A percentile compares a stretch with the other conserved stretches of the same genome.
Evolutionary conservation across 305 asterid species (phyloP).

Genomic region (Solanum hybrid): DNA sequence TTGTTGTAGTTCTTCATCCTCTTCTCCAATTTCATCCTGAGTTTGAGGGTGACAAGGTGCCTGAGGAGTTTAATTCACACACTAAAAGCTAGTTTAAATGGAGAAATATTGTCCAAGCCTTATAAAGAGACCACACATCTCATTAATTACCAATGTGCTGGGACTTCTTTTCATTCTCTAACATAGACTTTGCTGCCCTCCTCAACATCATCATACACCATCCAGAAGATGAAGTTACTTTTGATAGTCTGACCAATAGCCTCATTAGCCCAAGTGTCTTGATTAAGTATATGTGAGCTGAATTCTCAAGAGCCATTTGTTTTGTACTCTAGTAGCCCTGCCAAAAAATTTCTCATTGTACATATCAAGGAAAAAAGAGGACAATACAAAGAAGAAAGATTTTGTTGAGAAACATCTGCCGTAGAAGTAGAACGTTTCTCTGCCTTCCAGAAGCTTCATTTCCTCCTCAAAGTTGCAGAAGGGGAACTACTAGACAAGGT

Average conservation of each 20-base stretch:
- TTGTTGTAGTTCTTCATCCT: conserved; percentile 56
- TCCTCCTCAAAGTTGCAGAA: conserved; percentile 94
- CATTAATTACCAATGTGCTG: too few relatives aligned
- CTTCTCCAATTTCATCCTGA: conserved; percentile 27
- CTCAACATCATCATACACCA: conserved; percentile 66
- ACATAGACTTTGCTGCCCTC: conserved; percentile 66
- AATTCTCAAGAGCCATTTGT: neutral
- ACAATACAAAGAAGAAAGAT: conserved; percentile 88
- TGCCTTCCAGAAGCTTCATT: conserved; percentile 59
- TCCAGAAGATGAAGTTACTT: conserved; percentile 54
- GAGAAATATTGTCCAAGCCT: too few relatives aligned
- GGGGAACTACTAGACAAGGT: conserved; percentile 60
- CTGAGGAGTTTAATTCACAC: neutral
- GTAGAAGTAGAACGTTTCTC: conserved; percentile 60
- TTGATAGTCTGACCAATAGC: conserved; percentile 73
- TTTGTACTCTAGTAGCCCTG: conserved; percentile 51
- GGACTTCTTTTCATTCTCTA: too few relatives aligned
- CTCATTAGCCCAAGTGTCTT: conserved; percentile 97
- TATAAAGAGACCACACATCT: too few relatives aligned
- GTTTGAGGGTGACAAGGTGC: neutral
- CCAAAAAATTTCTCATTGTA: conserved; percentile 68
- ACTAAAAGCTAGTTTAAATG: too few relatives aligned
- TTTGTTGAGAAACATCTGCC: conserved; percentile 49
- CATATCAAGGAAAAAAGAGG: conserved; percentile 78
- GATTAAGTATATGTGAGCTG: conserved; percentile 41